Conservation (phyloP, 1,139 yeast species). For the Geotrichum australiense region DNA sequence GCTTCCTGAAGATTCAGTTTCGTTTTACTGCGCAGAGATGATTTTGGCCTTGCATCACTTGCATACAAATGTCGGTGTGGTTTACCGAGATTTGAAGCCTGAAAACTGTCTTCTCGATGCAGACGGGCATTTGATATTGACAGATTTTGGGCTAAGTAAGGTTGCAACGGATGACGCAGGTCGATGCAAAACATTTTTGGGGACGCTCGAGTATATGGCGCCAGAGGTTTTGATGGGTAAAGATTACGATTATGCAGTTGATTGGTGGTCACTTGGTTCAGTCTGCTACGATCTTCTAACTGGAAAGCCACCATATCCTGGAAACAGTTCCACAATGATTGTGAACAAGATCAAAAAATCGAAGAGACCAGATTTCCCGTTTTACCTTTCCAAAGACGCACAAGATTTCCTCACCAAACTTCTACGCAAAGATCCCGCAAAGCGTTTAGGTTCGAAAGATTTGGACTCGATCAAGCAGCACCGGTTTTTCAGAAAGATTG, state of each 20-base stretch:
- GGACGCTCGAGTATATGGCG: slow-evolving; percentile 95
- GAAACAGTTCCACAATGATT: slow-evolving; percentile 75
- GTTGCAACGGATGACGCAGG: slow-evolving; percentile 44
- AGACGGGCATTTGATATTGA: slow-evolving; percentile 72
- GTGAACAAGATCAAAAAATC: slow-evolving; percentile 74
- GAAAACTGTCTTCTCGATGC: slow-evolving; percentile 83
- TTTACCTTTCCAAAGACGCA: slow-evolving; percentile 75
- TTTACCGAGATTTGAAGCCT: slow-evolving; percentile 87
- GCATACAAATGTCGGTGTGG: slow-evolving; percentile 75
- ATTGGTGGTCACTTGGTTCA: slow-evolving; percentile 97
- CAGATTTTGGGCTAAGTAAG: slow-evolving; percentile 89
- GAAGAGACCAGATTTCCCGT: slow-evolving; percentile 65
- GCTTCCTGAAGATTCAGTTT: slow-evolving; percentile 69
- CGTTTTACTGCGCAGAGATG: slow-evolving; percentile 83
- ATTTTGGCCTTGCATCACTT: slow-evolving; percentile 73
- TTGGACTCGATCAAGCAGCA: slow-evolving; percentile 64
- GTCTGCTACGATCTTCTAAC: slow-evolving; percentile 80
- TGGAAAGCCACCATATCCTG: slow-evolving; percentile 93
- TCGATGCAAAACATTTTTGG: slow-evolving; percentile 69
- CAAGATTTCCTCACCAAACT: slow-evolving; percentile 71
- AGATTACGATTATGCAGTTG: slow-evolving; percentile 81
- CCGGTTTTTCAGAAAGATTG: slow-evolving; percentile 68
- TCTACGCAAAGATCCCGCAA: slow-evolving; percentile 65
- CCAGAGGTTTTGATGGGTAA: slow-evolving; percentile 86
- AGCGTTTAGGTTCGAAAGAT: slow-evolving; percentile 59